Evolutionary conservation across 2,329 filamentous ascomycete species (phyloP), one percentile per base, ranked within the genome.

Genomic region (Fusarium vanettenii): DNA sequence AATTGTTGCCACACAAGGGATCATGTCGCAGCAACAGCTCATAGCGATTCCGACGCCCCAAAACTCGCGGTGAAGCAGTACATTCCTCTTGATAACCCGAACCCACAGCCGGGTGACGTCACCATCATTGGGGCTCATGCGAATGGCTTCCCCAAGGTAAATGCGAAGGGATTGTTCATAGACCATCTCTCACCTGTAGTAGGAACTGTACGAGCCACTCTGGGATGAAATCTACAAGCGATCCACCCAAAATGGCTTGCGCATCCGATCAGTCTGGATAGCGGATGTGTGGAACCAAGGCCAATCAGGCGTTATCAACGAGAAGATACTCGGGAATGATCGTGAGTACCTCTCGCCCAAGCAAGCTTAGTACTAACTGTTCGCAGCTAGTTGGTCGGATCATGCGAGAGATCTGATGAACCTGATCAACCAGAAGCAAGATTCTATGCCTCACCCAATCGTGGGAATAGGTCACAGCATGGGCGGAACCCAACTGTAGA

Each of bases 391-490:
- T 1, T 57, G 55, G 55, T 37, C 55, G 14, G 55, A 57, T 9
- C 55, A 57, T 11, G 31, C 55, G 0, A 35, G 55, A 59, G 68
- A 67, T 27, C 18, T 70, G 31, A 55, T 70, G 29, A 55, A 29
- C 2, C 7, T 70, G 60, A 67, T 70, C 43, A 70, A 61, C 31
- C 64, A 67, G 20, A 70, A 64, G n/a, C 64, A 56, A 57, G 57
- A 29, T 8, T 31, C 29, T 4, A 64, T 66, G 35, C 63, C 63
- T n/a, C 63, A 59, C n/a, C 67, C 63, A 22, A 48, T 70, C 13
- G 31, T 67, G 5, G 64, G 64, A 22, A 59, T 70, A 22, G 67
- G 67, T 5, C 67, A 69, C 25, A 69, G 67, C 48, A 69, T 69
- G 67, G 67, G 62, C 2, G 67, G 45, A 1, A 66, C 67, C 3